Percentiles rank a stretch among this genome's conserved stretches.
phyloP scores from a whole-genome alignment of 352 stramenopile species.

The Globisporangium viniferum region DNA sequence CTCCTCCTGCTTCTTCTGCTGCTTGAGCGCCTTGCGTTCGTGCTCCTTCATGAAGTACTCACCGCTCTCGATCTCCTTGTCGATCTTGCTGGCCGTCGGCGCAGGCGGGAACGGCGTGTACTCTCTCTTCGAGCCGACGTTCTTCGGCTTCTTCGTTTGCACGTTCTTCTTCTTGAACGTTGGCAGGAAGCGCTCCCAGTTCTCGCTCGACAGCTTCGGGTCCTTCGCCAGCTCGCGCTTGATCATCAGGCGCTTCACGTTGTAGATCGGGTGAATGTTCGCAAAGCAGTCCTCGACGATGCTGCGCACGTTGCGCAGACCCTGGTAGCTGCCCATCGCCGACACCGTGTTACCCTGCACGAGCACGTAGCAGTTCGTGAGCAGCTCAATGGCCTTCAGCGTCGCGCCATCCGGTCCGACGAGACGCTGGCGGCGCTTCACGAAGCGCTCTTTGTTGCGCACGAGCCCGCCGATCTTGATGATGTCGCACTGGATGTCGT shows the following conservation, averaged over 20 bases:
- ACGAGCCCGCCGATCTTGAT: constrained; percentile 99
- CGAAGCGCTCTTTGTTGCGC: constrained; percentile 99
- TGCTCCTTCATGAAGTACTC: constrained; percentile 99
- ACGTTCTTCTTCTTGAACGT: constrained; percentile 99
- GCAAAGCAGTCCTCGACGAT: constrained; percentile 99
- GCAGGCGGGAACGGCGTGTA: constrained; percentile 99
- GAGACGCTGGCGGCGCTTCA: constrained; percentile 97
- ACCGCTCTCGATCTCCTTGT: constrained; percentile 98
- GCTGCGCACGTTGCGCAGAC: constrained; percentile 93
- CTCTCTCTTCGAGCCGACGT: constrained; percentile 89
- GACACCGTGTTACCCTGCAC: constrained; percentile 98
- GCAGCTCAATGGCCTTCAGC: constrained; percentile 96
- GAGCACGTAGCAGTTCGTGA: constrained; percentile 99
- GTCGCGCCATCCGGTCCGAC: constrained; percentile 98
- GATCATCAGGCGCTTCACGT: constrained; percentile 99
- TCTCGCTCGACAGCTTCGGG: constrained; percentile 94
- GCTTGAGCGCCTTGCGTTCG: constrained; percentile 91
- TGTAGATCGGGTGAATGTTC: constrained; percentile 99
- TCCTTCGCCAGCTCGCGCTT: constrained; percentile 99
- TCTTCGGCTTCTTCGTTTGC: constrained; percentile 93
- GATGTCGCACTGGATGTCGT: constrained; percentile 99
- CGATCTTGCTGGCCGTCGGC: constrained; percentile 95
- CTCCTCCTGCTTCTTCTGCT: constrained; percentile 82
- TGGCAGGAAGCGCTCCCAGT: constrained; percentile 98
- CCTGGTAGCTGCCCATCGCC: constrained; percentile 85